Evolutionary conservation across 345 rosid species (phyloP).

Genomic region (Toxicodendron radicans): DNA sequence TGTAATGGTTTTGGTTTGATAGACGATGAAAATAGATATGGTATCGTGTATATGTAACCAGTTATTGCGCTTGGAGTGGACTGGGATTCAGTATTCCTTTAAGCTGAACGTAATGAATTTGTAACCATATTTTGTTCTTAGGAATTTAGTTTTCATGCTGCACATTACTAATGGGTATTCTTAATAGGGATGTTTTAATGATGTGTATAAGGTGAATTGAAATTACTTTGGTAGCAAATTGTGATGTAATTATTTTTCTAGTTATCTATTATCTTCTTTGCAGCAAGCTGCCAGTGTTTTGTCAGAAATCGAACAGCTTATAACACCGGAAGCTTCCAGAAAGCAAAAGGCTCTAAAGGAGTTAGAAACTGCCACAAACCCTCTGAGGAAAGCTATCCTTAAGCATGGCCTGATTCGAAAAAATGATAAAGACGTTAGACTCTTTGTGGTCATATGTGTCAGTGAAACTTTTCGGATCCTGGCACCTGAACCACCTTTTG

Average conservation of each 20-base stretch:
- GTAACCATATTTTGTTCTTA: neutral
- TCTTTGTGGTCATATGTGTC: conserved; percentile 72
- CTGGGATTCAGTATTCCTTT: neutral
- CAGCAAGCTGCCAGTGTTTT: conserved; percentile 68
- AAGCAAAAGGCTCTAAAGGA: conserved; percentile 36
- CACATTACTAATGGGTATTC: neutral
- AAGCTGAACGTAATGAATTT: neutral
- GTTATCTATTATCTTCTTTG: conserved; percentile 10
- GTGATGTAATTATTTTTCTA: neutral
- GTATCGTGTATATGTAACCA: neutral
- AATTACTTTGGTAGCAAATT: neutral
- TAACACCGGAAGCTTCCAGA: conserved; percentile 29
- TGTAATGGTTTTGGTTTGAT: no score
- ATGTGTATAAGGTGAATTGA: neutral
- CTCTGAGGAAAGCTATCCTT: conserved; percentile 56
- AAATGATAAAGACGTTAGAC: conserved; percentile 69
- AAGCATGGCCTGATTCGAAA: conserved; percentile 62
- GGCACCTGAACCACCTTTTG: conserved; percentile 86
- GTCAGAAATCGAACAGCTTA: conserved; percentile 69
- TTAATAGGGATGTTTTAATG: neutral
- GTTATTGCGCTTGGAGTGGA: neutral
- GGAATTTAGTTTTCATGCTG: neutral
- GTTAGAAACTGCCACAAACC: conserved; percentile 43
- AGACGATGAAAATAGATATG: no score
- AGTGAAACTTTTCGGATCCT: conserved; percentile 69